Evolutionary conservation across 73 alveolate genomes (phyloP).

Genomic region (Tetrahymena thermophila): DNA sequence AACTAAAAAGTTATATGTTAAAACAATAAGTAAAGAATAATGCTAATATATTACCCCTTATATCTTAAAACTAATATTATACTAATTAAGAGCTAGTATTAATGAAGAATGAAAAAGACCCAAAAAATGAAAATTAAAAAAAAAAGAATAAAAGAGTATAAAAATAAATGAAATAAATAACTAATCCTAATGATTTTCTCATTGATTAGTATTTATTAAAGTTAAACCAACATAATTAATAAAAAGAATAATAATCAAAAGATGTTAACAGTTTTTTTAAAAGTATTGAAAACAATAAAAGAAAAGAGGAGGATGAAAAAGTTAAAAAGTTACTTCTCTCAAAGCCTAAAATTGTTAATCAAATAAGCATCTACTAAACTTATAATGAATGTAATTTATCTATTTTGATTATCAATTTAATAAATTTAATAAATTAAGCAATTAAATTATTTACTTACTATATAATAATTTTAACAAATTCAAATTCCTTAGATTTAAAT

Average conservation of each 20-base stretch:
- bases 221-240: not conserved
- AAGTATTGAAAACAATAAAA: not conserved
- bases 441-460: too few relatives aligned
- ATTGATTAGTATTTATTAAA: not conserved
- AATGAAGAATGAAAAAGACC: not conserved
- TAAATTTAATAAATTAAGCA: too few relatives aligned
- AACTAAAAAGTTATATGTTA: not conserved
- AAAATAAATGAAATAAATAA: not conserved
- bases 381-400: not conserved
- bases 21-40: not conserved
- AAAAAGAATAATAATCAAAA: not conserved
- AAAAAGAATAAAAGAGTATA: not conserved
- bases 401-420: too few relatives aligned
- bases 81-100: not conserved
- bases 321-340: not conserved
- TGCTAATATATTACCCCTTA: not conserved
- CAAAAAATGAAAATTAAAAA: not conserved
- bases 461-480: too few relatives aligned
- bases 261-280: not conserved
- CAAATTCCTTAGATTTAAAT: too few relatives aligned
- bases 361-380: not conserved
- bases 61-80: not conserved
- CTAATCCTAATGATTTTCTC: not conserved
- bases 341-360: not conserved
- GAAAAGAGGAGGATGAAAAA: not conserved